Conservation (phyloP, 2,329 filamentous ascomycete genomes). For the Diaporthe caulivora region DNA sequence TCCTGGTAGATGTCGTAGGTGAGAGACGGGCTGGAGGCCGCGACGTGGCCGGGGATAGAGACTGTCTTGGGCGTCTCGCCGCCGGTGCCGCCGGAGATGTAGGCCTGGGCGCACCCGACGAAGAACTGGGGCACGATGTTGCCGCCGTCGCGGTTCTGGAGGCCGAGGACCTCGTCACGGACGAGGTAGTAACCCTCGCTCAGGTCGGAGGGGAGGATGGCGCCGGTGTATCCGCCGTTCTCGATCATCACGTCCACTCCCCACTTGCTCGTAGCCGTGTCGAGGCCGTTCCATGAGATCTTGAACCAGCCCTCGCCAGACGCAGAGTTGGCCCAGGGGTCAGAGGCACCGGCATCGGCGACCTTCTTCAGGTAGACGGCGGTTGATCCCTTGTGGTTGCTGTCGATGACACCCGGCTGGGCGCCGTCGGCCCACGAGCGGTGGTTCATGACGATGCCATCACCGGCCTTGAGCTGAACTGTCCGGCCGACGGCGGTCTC, state of each 20-base stretch:
- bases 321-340: not conserved
- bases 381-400: slow-evolving; percentile 28
- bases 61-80: not conserved
- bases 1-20: slow-evolving; percentile 27
- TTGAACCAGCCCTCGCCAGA: slow-evolving; percentile 24
- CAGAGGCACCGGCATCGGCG: not conserved
- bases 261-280: slow-evolving; percentile 13
- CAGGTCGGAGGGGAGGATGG: slow-evolving; percentile 22
- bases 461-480: slow-evolving; percentile 5
- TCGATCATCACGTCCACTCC: slow-evolving; percentile 25
- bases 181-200: slow-evolving; percentile 25
- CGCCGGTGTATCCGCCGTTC: slow-evolving; percentile 10
- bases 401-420: slow-evolving; percentile 25
- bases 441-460: slow-evolving; percentile 25
- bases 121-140: slow-evolving; percentile 28
- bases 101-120: slow-evolving; percentile 16
- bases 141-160: slow-evolving; percentile 30
- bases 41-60: slow-evolving; percentile 17
- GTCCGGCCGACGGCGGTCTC: slow-evolving; percentile 10
- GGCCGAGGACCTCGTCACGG: slow-evolving; percentile 27
- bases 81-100: slow-evolving; percentile 17
- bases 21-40: slow-evolving; percentile 5
- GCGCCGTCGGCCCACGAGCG: slow-evolving; percentile 28
- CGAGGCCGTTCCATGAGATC: slow-evolving; percentile 26
- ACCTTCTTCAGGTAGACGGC: slow-evolving; percentile 29